Percentiles rank a stretch among this genome's conserved stretches.
Evolutionary conservation across 192 early-diverging fungal genomes (phyloP).

Genomic region (Chytriomyces sp.): DNA sequence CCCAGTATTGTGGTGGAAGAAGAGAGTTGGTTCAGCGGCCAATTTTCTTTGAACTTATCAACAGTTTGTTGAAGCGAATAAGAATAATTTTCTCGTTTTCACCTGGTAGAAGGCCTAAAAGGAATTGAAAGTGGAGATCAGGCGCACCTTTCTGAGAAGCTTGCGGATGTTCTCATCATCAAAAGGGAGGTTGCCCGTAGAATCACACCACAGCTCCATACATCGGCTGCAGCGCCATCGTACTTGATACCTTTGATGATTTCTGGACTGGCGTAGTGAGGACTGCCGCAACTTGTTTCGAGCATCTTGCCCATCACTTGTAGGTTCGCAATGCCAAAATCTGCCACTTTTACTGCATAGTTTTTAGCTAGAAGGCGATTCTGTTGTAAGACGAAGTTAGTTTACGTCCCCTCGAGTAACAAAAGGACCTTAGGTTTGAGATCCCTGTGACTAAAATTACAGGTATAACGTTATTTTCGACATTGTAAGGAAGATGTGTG

Average conservation of each 20-base stretch:
- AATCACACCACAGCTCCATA: slow-evolving; percentile 79
- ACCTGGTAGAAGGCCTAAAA: no score
- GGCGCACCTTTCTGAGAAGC: slow-evolving; percentile 66
- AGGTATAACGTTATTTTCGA: slow-evolving; percentile 1
- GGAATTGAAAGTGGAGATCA: no score
- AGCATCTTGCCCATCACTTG: slow-evolving; percentile 55
- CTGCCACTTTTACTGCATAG: slow-evolving; percentile 94
- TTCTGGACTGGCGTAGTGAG: slow-evolving; percentile 75
- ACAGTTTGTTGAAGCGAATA: no score
- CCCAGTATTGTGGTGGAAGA: no score
- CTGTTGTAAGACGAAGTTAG: slow-evolving; percentile 1
- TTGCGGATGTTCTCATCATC: slow-evolving; percentile 73
- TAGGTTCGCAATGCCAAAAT: slow-evolving; percentile 91
- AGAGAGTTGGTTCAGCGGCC: no score
- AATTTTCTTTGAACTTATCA: no score
- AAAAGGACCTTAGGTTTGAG: slow-evolving; percentile 55
- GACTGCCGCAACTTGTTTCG: slow-evolving; percentile 71
- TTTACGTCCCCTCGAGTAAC: neutral
- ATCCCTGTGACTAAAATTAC: slow-evolving; percentile 54
- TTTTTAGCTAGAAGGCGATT: slow-evolving; percentile 85
- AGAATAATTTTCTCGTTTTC: no score
- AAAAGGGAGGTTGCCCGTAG: slow-evolving; percentile 74
- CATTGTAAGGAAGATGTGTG: neutral
- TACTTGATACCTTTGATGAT: slow-evolving; percentile 70
- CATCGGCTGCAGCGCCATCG: slow-evolving; percentile 68